phyloP scores from a whole-genome alignment of 441 rosid species.

The Populus hybrid region DNA sequence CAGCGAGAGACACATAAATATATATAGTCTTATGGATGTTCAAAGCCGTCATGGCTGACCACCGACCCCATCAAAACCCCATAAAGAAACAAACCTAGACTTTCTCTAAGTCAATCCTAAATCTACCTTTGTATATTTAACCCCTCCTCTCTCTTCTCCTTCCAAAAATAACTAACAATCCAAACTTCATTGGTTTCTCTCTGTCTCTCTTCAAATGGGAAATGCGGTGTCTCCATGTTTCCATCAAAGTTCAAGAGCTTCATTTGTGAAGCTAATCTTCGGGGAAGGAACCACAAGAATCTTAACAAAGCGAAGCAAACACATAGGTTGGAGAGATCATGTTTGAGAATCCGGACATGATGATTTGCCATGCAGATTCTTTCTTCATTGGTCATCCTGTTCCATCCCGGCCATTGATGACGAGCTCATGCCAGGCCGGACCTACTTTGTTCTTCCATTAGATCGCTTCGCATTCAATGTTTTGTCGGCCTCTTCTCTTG shows the following conservation, averaged over 20 bases:
- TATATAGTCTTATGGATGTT: background rate
- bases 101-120: constrained; percentile 34
- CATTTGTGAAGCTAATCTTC: constrained; percentile 45
- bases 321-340: constrained; percentile 84
- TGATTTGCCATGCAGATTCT: constrained; percentile 70
- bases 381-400: constrained; percentile 82
- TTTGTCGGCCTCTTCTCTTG: constrained; percentile 57
- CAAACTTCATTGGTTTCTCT: background rate
- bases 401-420: constrained; percentile 64
- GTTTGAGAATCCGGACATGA: constrained; percentile 75
- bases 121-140: constrained; percentile 3
- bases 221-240: constrained; percentile 49
- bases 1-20: background rate
- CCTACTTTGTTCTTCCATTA: constrained; percentile 78
- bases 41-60: constrained; percentile 73
- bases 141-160: constrained; percentile 9
- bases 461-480: constrained; percentile 49
- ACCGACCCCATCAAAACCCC: constrained; percentile 29
- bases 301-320: constrained; percentile 35
- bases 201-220: constrained; percentile 30
- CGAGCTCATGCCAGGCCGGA: constrained; percentile 54
- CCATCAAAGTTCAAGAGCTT: constrained; percentile 18
- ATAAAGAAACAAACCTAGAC: constrained; percentile 21
- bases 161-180: background rate
- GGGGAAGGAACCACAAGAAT: constrained; percentile 52